Base-by-base conservation (phyloP, 164 flowering plant genomes). In the Akebia trifoliata region DNA sequence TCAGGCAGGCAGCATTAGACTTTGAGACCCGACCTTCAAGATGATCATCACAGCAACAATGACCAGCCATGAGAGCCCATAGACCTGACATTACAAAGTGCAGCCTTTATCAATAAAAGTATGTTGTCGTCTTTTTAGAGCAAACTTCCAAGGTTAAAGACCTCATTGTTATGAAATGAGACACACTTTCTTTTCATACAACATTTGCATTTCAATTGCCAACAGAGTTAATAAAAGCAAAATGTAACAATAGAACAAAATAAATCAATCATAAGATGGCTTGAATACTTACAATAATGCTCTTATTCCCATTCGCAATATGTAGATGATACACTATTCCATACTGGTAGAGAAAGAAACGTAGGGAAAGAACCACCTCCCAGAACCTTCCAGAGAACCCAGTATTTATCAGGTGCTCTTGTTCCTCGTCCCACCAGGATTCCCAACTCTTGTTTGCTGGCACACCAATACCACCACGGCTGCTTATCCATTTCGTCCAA, bases 381-480 rank as follows among this genome's bases (percentile, higher is more conserved):
- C 78, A 77, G 43, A 90, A 66, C 37, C 81, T 76, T 45, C 97
- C 99, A 4, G 49, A 14, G 29, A 80, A 54, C 8, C 97, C 97
- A 22, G 96, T 82, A 72, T 56, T 38, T 48, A 69, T 76, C 50
- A 94, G 73, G 64, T 94, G 99, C 65, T 86, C 97, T 45, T 94
- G 99, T 65, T 90, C 99, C 63, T 94, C 97, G 4, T 82, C 89
- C 99, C 99, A 94, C 99, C 99, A 94, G 4, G 97, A 90, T 64
- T 94, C 96, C 99, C 97, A 94, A 71, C 97, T 90, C 75, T 90
- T 88, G 71, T 31, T 71, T 65, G 95, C 87, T 0, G 93, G 95
- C 26, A 88, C 95, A 50, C 97, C 96, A 62, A 94, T 84, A 42
- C 99, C 97, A 8, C 99, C 99, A 30, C 69, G 61, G 64, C 76